Evolutionary conservation across 805 yeast genomes (phyloP), one percentile per base, ranked within the genome.

Genomic region (Isabelozyma pseudorhagii): DNA sequence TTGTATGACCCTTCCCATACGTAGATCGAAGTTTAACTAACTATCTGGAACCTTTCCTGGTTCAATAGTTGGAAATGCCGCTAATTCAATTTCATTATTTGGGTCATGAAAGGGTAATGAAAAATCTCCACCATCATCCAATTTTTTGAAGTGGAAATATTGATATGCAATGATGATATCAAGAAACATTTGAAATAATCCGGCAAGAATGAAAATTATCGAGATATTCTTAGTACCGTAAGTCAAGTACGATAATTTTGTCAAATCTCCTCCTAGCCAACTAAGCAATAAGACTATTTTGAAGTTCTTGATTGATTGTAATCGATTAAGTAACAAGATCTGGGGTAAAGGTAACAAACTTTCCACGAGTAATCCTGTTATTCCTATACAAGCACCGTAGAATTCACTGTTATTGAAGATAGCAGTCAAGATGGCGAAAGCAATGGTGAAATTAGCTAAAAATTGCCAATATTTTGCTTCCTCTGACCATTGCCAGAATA

Each of bases 181-280:
- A 51, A 89, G 72, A 18, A 79, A 61, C 84, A 87, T 87, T 69
- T 89, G 97, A 63, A 89, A 86, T 41, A 85, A 66, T 0, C 89
- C 94, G 49, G 90, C 90, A 44, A 81, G 60, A 8, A 87, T 75
- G 62, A 88, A 88, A 6, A 87, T 72, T 6, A 69, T 56, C 2
- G 91, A 84, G 28, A 88, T 80, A 55, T 87, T 78, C 47, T 78
- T 79, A 1, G 94, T 87, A 13, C 96, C 96, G 64, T 77, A 87
- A n/a, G 87, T 58, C 47, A 89, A 71, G 60, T 88, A 89, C 46
- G 84, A 73, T 21, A 89, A 80, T 63, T 92, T 92, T 38, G 89
- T 79, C 40, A 85, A 72, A 68, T 91, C 97, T 50, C 97, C 97
- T 51, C 93, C 85, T 4, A 91, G 72, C 97, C 97, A 91, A 59